Percentiles rank a stretch among this genome's conserved stretches.
Evolutionary conservation across 768 basidiomycete species (phyloP).

Genomic region (Hypsizygus marmoreus): DNA sequence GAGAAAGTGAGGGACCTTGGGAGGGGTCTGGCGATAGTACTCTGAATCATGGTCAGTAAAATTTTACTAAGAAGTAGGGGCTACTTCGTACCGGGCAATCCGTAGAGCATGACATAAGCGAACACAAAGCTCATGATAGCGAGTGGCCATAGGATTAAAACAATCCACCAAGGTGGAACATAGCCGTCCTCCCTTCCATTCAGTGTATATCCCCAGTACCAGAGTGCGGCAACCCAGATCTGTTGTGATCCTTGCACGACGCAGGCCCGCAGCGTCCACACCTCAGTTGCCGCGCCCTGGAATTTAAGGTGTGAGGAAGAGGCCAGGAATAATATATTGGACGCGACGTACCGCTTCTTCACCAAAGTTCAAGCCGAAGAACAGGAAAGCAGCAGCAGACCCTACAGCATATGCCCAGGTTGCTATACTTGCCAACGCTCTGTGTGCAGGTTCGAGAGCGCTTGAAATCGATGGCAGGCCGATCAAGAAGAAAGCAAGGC

Average conservation of each 20-base stretch:
- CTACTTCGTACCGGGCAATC: conserved; percentile 69
- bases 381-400: conserved; percentile 90
- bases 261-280: conserved; percentile 91
- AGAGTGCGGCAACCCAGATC: conserved; percentile 92
- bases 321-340: background rate
- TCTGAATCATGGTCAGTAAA: conserved; percentile 43
- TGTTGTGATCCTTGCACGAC: conserved; percentile 95
- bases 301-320: conserved; percentile 11
- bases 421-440: conserved; percentile 71
- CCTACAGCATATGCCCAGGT: conserved; percentile 92
- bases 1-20: conserved; percentile 92
- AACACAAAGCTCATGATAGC: conserved; percentile 75
- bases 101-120: conserved; percentile 81
- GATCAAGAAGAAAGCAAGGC: conserved; percentile 87
- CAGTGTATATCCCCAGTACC: conserved; percentile 93
- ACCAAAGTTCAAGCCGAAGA: conserved; percentile 96
- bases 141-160: conserved; percentile 80
- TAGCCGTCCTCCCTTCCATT: conserved; percentile 53
- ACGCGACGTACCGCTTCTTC: conserved; percentile 80
- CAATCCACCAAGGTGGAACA: conserved; percentile 83
- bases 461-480: conserved; percentile 77
- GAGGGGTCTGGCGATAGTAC: conserved; percentile 90
- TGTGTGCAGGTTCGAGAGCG: conserved; percentile 60
- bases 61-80: background rate
- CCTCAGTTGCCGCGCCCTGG: conserved; percentile 90